Base-by-base conservation (phyloP, 2,329 filamentous ascomycete species). In the Cladophialophora chaetospira region DNA sequence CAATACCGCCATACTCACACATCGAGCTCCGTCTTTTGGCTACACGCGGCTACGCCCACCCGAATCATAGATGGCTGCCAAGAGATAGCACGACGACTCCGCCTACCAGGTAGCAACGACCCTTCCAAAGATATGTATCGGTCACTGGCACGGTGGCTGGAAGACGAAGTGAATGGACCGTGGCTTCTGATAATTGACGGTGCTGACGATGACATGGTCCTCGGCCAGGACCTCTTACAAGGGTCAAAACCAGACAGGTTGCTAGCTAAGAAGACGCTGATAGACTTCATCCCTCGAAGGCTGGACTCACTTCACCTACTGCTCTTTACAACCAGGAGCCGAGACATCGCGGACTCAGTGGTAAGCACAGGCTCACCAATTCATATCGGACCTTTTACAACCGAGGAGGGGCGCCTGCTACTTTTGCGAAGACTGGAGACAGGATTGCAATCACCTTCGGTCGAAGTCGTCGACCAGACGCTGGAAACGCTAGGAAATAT, bases 121-220 rank as follows among this genome's bases (percentile, higher is more conserved):
- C 59, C 55, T 13, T 38, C 55, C 6, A 31, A 46, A n/a, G 52
- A 63, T 35, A 29, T 47, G 9, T 33, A 52, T 10, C 15, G 53
- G 26, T 51, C 55, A 17, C 58, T 65, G 13, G 21, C 38, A 15
- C 48, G 49, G 17, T 58, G 55, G 46, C 45, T 65, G 9, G 45
- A 35, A 44, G 57, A 62, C 17, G 49, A 57, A 35, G 48, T 17
- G 2, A 56, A 61, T 33, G 62, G 53, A 2, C 45, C 47, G 1
- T 67, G 64, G 64, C 50, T 67, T 23, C 35, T 67, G 51, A 31
- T 67, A 8, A 8, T 67, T 13, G 64, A 67, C 38, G 64, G 63
- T 36, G 65, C 64, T 25, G 63, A 67, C 49, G 65, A 64, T 42
- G n/a, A n/a, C n/a, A n/a, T n/a, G n/a, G n/a, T n/a, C n/a, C n/a